Evolutionary conservation across 306 rosid species (phyloP), one percentile per base, ranked within the genome.

Genomic region (Trifolium pratense): DNA sequence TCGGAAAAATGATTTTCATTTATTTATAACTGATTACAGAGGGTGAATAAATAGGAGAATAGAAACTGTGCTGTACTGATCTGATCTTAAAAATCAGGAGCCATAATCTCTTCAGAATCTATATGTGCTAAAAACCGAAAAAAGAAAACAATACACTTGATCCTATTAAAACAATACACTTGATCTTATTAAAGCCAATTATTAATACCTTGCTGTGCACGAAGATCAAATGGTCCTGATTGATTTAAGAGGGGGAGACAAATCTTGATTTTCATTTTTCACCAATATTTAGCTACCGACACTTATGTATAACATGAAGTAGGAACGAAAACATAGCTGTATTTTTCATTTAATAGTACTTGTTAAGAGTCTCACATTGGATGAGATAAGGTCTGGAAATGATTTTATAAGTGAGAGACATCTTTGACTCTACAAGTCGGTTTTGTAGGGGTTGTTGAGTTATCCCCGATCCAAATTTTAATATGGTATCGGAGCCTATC

Each of bases 301-400:
- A 59, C 60, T n/a, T 20, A 62, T 26, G 15, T 45, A 31, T 12
- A 6, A 52, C 20, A 61, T 20, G 25, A 20, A 49, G 61, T 40
- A 59, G 9, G 46, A 48, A 66, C 45, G 57, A 31, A 20, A 77
- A 43, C 16, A 59, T 6, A 58, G 17, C 51, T 68, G 56, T 42
- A 17, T 13, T 32, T 60, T 67, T 37, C 53, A 53, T 26, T 10
- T 65, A 25, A 34, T 60, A 6, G 72, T 68, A 39, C 40, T 13
- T 43, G n/a, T 13, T 9, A 55, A 21, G 32, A 55, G 61, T 55
- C n/a, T 11, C 7, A 5, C 61, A 21, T 21, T 2, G 17, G 21
- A 51, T 36, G 15, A 42, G 48, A 42, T 7, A 17, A 51, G 25
- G 11, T 17, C 5, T 52, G 26, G 18, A 52, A 17, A 52, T 17